A percentile compares a stretch with the other conserved stretches of the same genome.
Evolutionary conservation across 106 monocot genomes (phyloP).

Genomic region (Dendrobium huoshanense): DNA sequence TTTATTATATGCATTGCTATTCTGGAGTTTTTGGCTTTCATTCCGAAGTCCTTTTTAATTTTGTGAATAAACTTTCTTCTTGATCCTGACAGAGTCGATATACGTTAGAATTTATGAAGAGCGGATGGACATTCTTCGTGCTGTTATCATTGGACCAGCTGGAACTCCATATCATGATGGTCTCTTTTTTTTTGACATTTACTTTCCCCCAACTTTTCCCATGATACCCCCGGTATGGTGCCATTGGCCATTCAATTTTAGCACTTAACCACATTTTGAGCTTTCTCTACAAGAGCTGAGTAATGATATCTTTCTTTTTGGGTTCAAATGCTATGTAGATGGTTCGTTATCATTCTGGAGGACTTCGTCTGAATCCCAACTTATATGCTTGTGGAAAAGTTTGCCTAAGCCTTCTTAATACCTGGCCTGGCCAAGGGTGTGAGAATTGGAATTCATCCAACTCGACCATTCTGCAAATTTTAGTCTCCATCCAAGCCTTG

Average conservation of each 20-base stretch:
- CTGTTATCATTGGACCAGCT: slow-evolving; percentile 34
- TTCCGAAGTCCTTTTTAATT: not conserved
- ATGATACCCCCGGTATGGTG: slow-evolving; percentile 25
- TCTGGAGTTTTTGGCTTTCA: not conserved
- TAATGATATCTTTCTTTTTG: not conserved
- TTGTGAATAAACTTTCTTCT: not conserved
- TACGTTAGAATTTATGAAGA: slow-evolving; percentile 46
- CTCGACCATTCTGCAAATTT: slow-evolving; percentile 46
- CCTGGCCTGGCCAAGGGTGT: slow-evolving; percentile 42
- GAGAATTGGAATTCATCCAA: slow-evolving; percentile 34
- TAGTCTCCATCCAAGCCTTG: slow-evolving; percentile 52
- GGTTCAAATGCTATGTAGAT: slow-evolving; percentile 11
- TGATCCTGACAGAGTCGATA: slow-evolving; percentile 20
- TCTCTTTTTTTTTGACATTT: slow-evolving; percentile 40
- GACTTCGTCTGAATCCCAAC: slow-evolving; percentile 48
- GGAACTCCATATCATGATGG: slow-evolving; percentile 48
- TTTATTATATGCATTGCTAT: too few species aligned
- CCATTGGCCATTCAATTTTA: not conserved
- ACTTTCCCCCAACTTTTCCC: slow-evolving; percentile 30
- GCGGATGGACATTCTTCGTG: slow-evolving; percentile 44
- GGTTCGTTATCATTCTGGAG: slow-evolving; percentile 42
- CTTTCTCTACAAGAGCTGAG: not conserved
- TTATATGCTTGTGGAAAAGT: slow-evolving; percentile 47
- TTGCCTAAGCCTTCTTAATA: slow-evolving; percentile 50
- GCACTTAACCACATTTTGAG: not conserved